These are phyloP conservation scores for Pythium monospermum DNA, from an alignment of 352 stramenopile genomes.

Conservation along the genomic window DNA sequence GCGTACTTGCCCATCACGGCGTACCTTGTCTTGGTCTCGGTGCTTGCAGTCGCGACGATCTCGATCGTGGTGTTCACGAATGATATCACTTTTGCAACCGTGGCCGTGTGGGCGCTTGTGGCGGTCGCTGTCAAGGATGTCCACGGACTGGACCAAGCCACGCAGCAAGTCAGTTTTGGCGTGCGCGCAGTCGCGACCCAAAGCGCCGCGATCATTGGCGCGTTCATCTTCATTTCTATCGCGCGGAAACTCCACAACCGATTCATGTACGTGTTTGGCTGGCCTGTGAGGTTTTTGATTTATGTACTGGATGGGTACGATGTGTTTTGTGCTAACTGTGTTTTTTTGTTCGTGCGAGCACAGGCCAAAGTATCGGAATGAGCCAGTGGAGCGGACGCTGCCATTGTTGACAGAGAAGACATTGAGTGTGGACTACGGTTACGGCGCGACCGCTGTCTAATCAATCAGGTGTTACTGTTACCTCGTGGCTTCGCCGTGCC, in stretches of 20 bases:
- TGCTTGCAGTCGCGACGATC: conserved; percentile 53
- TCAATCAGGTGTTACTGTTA: no score
- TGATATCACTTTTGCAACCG: conserved; percentile 53
- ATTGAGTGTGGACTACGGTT: no score
- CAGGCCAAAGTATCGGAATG: no score
- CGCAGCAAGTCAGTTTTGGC: conserved; percentile 49
- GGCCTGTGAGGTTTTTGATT: no score
- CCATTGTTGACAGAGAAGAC: no score
- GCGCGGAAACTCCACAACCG: conserved; percentile 11
- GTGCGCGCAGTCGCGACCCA: conserved; percentile 55
- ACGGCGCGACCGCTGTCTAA: no score
- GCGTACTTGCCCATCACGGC: conserved; percentile 46
- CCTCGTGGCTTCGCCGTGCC: no score
- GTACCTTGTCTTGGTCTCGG: conserved; percentile 52
- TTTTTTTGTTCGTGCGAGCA: no score
- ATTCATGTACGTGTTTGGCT: conserved; percentile 9
- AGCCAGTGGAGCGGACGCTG: no score
- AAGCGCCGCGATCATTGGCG: conserved; percentile 47
- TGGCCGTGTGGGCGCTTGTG: conserved; percentile 61
- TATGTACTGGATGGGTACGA: background rate
- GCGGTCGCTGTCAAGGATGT: conserved; percentile 51
- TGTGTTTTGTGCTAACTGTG: no score
- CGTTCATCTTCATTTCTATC: conserved; percentile 55
- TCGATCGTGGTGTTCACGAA: conserved; percentile 48
- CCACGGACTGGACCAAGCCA: conserved; percentile 28